Evolutionary conservation across 2,329 filamentous ascomycete species (phyloP).

Genomic region (Fusarium fujikuroi): DNA sequence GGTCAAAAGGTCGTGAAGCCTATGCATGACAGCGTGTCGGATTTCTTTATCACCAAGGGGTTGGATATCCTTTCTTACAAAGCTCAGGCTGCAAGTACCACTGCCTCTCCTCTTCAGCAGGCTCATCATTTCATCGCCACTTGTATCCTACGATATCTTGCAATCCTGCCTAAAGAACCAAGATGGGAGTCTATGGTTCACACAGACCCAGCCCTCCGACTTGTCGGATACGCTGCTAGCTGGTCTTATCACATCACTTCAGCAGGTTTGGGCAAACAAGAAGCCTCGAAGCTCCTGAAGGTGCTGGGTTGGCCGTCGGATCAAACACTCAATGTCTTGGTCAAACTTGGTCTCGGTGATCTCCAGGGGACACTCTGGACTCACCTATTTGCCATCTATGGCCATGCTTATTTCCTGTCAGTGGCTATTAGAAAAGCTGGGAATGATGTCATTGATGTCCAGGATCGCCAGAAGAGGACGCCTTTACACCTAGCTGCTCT

Average conservation of each 20-base stretch:
- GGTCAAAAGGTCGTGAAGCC: not conserved
- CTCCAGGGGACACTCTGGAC: not conserved
- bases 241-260: not conserved
- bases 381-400: not conserved
- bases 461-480: not conserved
- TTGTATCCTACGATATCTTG: not conserved
- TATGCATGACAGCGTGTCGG: not conserved
- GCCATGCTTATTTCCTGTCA: not conserved
- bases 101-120: not conserved
- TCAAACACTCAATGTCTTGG: not conserved
- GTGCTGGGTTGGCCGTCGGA: not conserved
- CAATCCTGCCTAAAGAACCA: not conserved
- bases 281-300: slow-evolving; percentile 1
- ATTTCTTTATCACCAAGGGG: not conserved
- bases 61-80: not conserved
- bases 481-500: not conserved
- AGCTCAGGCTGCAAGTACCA: not conserved
- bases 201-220: not conserved
- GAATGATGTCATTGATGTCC: not conserved
- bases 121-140: not conserved
- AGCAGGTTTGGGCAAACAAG: not conserved
- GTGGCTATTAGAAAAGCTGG: not conserved
- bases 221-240: not conserved
- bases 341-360: not conserved
- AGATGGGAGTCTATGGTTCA: not conserved